Evolutionary conservation across 495 filamentous ascomycete species (phyloP).

Genomic region (Penicillium tannophilum): DNA sequence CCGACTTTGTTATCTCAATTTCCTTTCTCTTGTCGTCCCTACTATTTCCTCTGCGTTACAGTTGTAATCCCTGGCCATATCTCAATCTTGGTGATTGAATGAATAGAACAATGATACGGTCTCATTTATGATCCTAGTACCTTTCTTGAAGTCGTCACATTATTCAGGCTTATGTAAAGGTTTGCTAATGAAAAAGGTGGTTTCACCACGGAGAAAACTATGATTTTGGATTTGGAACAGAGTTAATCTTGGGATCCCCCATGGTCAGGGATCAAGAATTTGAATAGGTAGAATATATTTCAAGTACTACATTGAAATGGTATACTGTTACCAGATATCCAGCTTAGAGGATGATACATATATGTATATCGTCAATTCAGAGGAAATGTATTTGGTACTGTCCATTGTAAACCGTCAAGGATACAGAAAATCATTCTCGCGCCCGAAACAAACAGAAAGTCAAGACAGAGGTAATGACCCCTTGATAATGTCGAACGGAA

Average conservation of each 20-base stretch:
- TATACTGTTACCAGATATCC: background rate
- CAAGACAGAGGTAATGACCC: slow-evolving; percentile 25
- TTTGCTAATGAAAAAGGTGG: too few species aligned
- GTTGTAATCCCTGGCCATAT: slow-evolving; percentile 21
- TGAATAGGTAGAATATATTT: too few species aligned
- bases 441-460: slow-evolving; percentile 10
- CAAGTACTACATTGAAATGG: too few species aligned
- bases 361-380: background rate
- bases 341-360: background rate
- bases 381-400: slow-evolving; percentile 21
- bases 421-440: slow-evolving; percentile 23
- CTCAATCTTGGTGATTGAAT: slow-evolving; percentile 17
- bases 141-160: background rate
- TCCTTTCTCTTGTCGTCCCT: slow-evolving; percentile 9
- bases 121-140: background rate
- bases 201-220: too few species aligned
- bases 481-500: slow-evolving; percentile 25
- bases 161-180: too few species aligned
- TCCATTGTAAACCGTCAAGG: slow-evolving; percentile 22
- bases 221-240: too few species aligned
- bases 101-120: slow-evolving; percentile 13
- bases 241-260: too few species aligned
- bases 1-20: slow-evolving; percentile 22
- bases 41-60: slow-evolving; percentile 8
- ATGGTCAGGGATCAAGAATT: too few species aligned